Base-by-base conservation (phyloP, 352 stramenopile species). In the Globisporangium perplexum region DNA sequence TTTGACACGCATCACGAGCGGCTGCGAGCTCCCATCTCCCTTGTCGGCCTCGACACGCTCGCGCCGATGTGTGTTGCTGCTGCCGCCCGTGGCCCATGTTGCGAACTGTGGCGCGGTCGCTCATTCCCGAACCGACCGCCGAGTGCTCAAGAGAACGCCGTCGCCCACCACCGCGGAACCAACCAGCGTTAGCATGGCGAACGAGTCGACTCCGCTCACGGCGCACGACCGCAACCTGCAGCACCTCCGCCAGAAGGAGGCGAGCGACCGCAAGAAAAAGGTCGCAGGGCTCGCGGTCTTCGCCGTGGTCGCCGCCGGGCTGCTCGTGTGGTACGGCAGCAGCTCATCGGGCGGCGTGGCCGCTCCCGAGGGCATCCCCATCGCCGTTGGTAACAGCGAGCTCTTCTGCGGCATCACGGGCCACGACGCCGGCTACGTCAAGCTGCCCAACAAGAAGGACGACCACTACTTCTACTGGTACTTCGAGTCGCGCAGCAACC, bases 401-500 rank as follows among this genome's bases (percentile, higher is more conserved):
- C 49, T 56, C 26, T 71, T 74, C 56, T 74, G 66, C 47, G 59
- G 60, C n/a, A 36, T 66, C 30, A 57, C 47, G 0, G n/a, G 35
- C 30, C 58, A 71, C 50, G 62, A 76, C 15, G 53, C 68, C 5
- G 65, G 59, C 18, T 74, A 77, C 63, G 68, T 77, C 53, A 63
- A 60, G 66, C 56, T 62, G 17, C 49, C 56, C 10, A 62, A 62
- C 50, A 62, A 62, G 50, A 57, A 62, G 49, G 56, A 80, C 45
- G 65, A 79, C 53, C 52, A 78, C 42, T 80, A 79, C 67, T 80
- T 80, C 57, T 80, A 80, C 54, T 80, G 71, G 71, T 75, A 72
- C 54, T 69, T 76, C 22, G 52, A 70, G 53, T 77, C 69, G 12
- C 59, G 60, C 20, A 62, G 47, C 20, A 55, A 59, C 26, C 53